phyloP scores from a whole-genome alignment of 2,329 filamentous ascomycete genomes.

The Thelonectria blattea region DNA sequence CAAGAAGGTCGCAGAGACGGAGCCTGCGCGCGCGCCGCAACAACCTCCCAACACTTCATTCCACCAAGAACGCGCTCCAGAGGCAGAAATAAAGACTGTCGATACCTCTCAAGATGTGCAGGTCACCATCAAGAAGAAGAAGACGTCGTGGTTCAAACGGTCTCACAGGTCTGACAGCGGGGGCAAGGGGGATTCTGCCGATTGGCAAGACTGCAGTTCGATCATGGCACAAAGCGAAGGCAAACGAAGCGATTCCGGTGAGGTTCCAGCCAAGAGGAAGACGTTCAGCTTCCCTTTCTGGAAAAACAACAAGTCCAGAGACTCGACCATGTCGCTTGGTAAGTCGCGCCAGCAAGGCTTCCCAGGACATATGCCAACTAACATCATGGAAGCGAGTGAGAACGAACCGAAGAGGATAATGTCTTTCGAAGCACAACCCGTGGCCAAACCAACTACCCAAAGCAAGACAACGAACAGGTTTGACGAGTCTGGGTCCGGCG shows the following conservation, averaged over 20 bases:
- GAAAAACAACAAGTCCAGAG: slow-evolving; percentile 55
- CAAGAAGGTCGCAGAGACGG: slow-evolving; percentile 44
- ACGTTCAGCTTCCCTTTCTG: slow-evolving; percentile 62
- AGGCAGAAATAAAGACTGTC: background rate
- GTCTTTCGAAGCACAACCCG: slow-evolving; percentile 24
- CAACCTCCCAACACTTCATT: slow-evolving; percentile 26
- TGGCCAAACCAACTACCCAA: slow-evolving; percentile 29
- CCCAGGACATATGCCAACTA: background rate
- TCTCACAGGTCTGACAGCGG: slow-evolving; percentile 47
- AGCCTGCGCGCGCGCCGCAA: slow-evolving; percentile 25
- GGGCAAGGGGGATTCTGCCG: slow-evolving; percentile 30
- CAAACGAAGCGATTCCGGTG: slow-evolving; percentile 36
- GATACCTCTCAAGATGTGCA: slow-evolving; percentile 26
- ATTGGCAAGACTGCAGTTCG: slow-evolving; percentile 39
- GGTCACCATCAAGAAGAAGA: slow-evolving; percentile 49
- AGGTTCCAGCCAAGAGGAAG: slow-evolving; percentile 53
- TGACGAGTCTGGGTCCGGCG: slow-evolving; percentile 45
- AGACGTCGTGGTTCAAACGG: slow-evolving; percentile 59
- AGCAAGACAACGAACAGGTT: slow-evolving; percentile 33
- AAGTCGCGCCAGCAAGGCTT: slow-evolving; percentile 31
- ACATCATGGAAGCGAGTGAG: slow-evolving; percentile 17
- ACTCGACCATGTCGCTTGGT: slow-evolving; percentile 52
- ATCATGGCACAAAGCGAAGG: slow-evolving; percentile 33
- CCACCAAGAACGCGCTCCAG: slow-evolving; percentile 21
- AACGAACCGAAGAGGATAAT: slow-evolving; percentile 23